phyloP scores from a whole-genome alignment of 768 basidiomycete genomes.

The Serendipita indica region DNA sequence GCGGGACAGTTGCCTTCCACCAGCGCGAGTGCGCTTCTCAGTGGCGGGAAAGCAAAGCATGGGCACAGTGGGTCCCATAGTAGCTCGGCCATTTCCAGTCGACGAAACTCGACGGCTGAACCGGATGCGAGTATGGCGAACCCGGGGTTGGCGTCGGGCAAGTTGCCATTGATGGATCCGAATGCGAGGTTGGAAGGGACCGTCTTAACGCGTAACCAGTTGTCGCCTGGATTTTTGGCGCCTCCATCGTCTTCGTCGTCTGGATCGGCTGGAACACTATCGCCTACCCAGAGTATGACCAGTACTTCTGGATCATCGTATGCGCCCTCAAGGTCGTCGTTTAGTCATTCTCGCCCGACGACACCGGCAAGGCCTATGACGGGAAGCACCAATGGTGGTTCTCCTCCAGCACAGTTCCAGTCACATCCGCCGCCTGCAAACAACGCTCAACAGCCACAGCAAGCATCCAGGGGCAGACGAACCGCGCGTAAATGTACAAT shows the following conservation, averaged over 20 bases:
- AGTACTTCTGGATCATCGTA: conserved; percentile 9
- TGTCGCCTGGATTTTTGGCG: not conserved
- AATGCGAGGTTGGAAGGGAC: not conserved
- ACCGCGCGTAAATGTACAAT: too few species aligned
- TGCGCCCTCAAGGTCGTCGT: not conserved
- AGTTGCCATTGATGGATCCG: not conserved
- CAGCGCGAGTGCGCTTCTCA: conserved; percentile 1
- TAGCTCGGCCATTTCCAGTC: not conserved
- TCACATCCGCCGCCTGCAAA: not conserved
- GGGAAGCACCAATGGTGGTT: not conserved
- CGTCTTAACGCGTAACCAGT: not conserved
- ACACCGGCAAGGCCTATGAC: not conserved
- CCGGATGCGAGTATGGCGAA: too few species aligned
- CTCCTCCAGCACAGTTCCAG: too few species aligned
- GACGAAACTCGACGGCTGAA: not conserved
- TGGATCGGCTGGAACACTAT: not conserved
- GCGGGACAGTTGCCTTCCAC: conserved; percentile 11
- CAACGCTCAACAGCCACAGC: not conserved
- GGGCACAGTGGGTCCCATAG: not conserved
- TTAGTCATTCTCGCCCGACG: conserved; percentile 5
- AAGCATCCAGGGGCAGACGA: too few species aligned
- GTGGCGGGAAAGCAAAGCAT: not conserved
- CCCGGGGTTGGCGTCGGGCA: not conserved
- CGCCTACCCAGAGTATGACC: not conserved
- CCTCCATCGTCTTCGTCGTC: not conserved